Conservation (phyloP, 768 basidiomycete species). For the Trametopsis cervina region DNA sequence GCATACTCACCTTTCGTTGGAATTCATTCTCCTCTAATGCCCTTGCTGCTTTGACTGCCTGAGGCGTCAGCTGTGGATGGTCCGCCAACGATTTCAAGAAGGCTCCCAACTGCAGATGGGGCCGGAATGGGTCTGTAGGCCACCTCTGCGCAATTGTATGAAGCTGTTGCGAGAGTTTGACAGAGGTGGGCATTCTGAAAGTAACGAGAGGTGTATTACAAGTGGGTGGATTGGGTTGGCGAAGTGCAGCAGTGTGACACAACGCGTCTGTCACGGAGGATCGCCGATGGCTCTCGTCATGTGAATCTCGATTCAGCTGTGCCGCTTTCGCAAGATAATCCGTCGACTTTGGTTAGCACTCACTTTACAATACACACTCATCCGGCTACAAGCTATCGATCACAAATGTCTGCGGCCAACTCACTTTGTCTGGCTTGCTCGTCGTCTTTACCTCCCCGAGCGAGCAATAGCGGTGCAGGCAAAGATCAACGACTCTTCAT, state of each 20-base stretch:
- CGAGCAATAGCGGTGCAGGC: not conserved
- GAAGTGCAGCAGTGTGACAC: too few species aligned
- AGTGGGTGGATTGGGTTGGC: too few species aligned
- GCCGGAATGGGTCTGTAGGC: slow-evolving; percentile 70
- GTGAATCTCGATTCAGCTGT: too few species aligned
- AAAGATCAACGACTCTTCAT: slow-evolving; percentile 28
- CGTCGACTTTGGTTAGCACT: too few species aligned
- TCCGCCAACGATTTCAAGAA: slow-evolving; percentile 58
- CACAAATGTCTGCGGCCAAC: not conserved
- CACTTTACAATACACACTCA: too few species aligned
- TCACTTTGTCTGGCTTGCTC: slow-evolving; percentile 24
- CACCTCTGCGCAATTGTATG: slow-evolving; percentile 51
- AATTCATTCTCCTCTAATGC: slow-evolving; percentile 49
- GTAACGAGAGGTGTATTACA: too few species aligned
- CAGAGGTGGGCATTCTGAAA: slow-evolving; percentile 20
- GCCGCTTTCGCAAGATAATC: too few species aligned
- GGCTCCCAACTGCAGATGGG: slow-evolving; percentile 62
- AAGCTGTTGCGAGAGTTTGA: slow-evolving; percentile 43
- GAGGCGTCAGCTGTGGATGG: slow-evolving; percentile 61
- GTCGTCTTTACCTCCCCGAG: slow-evolving; percentile 21
- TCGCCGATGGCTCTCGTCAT: too few species aligned
- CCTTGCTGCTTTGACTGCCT: slow-evolving; percentile 53
- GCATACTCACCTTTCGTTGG: slow-evolving; percentile 44
- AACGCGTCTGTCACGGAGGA: too few species aligned
- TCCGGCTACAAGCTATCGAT: too few species aligned